Base-by-base conservation (phyloP, 345 rosid species). In the Atalantia buxifolia region DNA sequence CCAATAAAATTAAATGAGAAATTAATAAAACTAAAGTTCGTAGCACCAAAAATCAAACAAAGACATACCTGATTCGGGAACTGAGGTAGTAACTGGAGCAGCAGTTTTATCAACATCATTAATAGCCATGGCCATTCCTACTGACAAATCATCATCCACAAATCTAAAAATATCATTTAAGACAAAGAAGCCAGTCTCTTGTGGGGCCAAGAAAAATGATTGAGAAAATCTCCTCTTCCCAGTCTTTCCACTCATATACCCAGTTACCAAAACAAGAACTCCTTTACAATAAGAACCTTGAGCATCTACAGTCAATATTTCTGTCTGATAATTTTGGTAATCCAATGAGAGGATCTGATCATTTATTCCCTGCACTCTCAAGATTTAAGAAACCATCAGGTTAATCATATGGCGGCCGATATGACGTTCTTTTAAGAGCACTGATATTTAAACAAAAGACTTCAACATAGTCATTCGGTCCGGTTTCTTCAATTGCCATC, bases 111-210 rank as follows among this genome's bases (percentile, higher is more conserved):
- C 18, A 45, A 45, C 18, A 45, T 45, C 50, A 1, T 45, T 45
- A 13, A 45, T 70, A 16, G 48, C 76, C 48, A 36, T 27, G 30
- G 61, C 74, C 73, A 68, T 57, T 64, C 60, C 86, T 38, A 59
- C 76, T 38, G 75, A 36, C 71, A 80, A 68, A 6, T 60, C 42
- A 45, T 88, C 97, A 72, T 88, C 97, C 67, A 94, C 85, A 70
- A 81, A 89, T 69, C 99, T 87, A 66, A 94, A 88, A 18, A 94
- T 84, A 77, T 96, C 99, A 91, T 96, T 96, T 88, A 94, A 85
- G 73, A 96, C 99, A 87, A 87, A 96, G 88, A 91, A 96, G 18
- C 99, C 99, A 0, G 84, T 91, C 78, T 94, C 95, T 84, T 96
- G 99, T 53, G 98, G 99, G 22, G 97, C 97, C 79, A 97, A 85